Base-by-base conservation (phyloP, 169 alveolate genomes). In the Plasmodium adleri region DNA sequence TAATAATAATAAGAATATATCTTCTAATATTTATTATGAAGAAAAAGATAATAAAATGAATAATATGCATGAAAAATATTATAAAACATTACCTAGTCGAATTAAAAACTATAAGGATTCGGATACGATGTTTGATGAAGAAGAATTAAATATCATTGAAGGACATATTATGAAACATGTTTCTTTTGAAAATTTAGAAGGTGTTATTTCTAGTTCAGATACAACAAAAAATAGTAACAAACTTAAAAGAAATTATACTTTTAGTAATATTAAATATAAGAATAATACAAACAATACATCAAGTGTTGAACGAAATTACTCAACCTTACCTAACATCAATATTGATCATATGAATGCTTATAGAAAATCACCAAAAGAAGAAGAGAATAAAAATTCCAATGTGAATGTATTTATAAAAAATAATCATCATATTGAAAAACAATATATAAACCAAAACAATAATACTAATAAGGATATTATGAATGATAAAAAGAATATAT, bases 101-200 rank as follows among this genome's bases (percentile, higher is more conserved):
- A 32, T 5, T 32, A 32, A 32, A 8, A 3, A 32, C 6, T 32
- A 32, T 32, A 32, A 32, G 7, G 45, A 32, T 32, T 32, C 45
- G 45, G 45, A 32, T 32, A 4, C 45, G 45, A 32, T 32, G 8
- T 32, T 32, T 32, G 72, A 54, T 80, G 56, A 67, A n/a, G 58
- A 66, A 6, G 74, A 80, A 49, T 15, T 20, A 45, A 8, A 26
- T 66, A 62, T 56, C 59, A 70, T 50, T 13, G 64, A 56, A 49
- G 64, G 28, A 9, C 43, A 67, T 49, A 67, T 17, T 47, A 67
- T 67, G 39, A 39, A 54, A 39, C 28, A 80, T 28, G 26, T 49
- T 47, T 56, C 70, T 39, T 67, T 80, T 22, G 59, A 68, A 6
- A 80, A 80, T n/a, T 80, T 80, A 20, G 39, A 13, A 17, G 68